Base-by-base conservation (phyloP, 495 filamentous ascomycete genomes). In the Penicillium flavigenum region DNA sequence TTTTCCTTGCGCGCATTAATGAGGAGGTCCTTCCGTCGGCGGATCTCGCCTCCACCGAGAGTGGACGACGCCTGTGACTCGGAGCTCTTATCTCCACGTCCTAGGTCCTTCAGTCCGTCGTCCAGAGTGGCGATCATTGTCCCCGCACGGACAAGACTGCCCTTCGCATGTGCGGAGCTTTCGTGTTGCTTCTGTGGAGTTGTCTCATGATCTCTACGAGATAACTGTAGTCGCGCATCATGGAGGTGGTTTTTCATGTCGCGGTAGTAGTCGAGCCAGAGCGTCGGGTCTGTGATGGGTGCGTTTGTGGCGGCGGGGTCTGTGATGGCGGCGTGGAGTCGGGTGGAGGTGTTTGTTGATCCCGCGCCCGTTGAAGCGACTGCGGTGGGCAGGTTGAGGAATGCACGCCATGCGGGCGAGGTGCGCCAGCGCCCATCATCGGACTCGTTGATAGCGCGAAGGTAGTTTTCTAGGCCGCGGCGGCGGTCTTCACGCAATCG, bases 201-300 rank as follows among this genome's bases (percentile, higher is more conserved):
- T 54, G 76, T 77, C 9, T 90, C 89, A 48, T 86, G 86, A 63
- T 98, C 92, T 27, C 92, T 76, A 54, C 83, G 74, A 38, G 86
- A 89, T 0, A 98, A 73, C 63, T 83, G 84, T 56, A 89, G 76
- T 22, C 92, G 71, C 43, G 91, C 91, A 60, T 94, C 89, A 57
- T 96, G 91, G 39, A 98, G 77, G 60, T 87, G 82, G 9, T 75
- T 67, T 73, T 96, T 97, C 75, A 96, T 79, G 66, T 96, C 88
- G 9, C 86, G 76, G 64, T 93, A 87, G 56, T 88, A 79, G 66
- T 98, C 95, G 36, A 96, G 76, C 94, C 94, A 98, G 3, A 89
- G 81, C 0, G 82, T 81, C 10, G 92, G 87, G 65, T 97, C 92
- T 11, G 81, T 84, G 24, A 89, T 84, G 36, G 81, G 57, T 54